Base-by-base conservation (phyloP, 305 asterid genomes). In the Fraxinus paxiana region DNA sequence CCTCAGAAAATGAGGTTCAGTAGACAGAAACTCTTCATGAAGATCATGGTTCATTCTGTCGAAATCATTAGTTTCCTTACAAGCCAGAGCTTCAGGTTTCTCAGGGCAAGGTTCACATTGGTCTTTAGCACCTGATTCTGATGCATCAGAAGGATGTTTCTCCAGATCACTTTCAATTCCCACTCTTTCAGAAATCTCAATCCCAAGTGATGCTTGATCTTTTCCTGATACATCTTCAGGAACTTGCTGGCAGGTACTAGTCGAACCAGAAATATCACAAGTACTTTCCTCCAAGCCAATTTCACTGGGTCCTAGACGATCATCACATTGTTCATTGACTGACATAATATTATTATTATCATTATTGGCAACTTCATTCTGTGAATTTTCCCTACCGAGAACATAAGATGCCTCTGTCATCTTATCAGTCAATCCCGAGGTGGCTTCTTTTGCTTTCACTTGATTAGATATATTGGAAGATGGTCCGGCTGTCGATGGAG, bases 1-100 rank as follows among this genome's bases (percentile, higher is more conserved):
- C 84, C 84, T 88, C 80, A 91, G 89, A 82, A 85, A 9, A 30
- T 56, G 82, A 78, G 83, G 80, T 63, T 86, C 90, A 78, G 75
- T 79, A 38, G 80, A 75, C 71, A 79, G 22, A 76, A 79, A 87
- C 77, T 78, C 82, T 73, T 83, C 90, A 72, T 78, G 80, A 79
- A 83, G 79, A 80, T 76, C 81, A 54, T 54, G 82, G 77, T 85
- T 82, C 61, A 79, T 71, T 54, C 77, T 67, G 8, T 85, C 75
- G 4, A 82, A 70, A 76, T 84, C 79, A 6, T 76, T 35, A 63
- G 83, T 80, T 82, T 82, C 91, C 80, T 77, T 73, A 70, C 78
- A 84, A 76, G 74, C 77, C 72, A 33, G 78, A 73, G 51, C 41
- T 38, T 81, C 88, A 15, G 85, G 76, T 59, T 78, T 83, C 78